phyloP scores from a whole-genome alignment of 192 early-diverging fungal genomes.

The Coemansia biformis region DNA sequence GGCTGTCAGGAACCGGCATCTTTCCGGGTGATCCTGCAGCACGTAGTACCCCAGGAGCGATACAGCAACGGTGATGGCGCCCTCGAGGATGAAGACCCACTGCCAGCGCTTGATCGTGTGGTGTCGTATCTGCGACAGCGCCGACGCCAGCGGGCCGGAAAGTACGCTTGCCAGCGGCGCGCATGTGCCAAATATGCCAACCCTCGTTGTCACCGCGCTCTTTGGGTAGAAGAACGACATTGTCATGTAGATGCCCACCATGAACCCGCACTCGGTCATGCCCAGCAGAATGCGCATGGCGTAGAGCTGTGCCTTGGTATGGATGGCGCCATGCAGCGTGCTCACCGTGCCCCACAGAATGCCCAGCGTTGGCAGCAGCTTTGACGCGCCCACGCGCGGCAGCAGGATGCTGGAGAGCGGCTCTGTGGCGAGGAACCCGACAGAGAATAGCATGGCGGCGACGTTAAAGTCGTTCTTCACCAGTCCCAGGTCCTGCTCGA shows the following conservation, averaged over 20 bases:
- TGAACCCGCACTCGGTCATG: constrained; percentile 45
- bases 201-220: constrained; percentile 14
- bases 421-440: constrained; percentile 40
- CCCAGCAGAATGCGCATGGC: constrained; percentile 39
- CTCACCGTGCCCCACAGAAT: constrained; percentile 43
- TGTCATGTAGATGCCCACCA: constrained; percentile 28
- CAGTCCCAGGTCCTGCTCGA: constrained; percentile 44
- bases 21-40: constrained; percentile 46
- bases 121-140: constrained; percentile 40
- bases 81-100: constrained; percentile 50
- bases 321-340: constrained; percentile 35
- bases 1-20: constrained; percentile 28
- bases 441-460: constrained; percentile 37
- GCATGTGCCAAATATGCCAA: constrained; percentile 41
- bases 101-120: constrained; percentile 44
- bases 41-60: constrained; percentile 31
- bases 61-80: constrained; percentile 28
- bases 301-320: constrained; percentile 31
- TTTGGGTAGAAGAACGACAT: constrained; percentile 48
- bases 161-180: constrained; percentile 34
- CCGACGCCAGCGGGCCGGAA: constrained; percentile 43
- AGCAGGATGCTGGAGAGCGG: constrained; percentile 48
- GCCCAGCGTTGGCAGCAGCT: constrained; percentile 37
- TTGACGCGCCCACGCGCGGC: constrained; percentile 33
- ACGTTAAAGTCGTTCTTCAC: constrained; percentile 45